Evolutionary conservation across 495 filamentous ascomycete species (phyloP).

Genomic region (Hypoxylon intermedium): DNA sequence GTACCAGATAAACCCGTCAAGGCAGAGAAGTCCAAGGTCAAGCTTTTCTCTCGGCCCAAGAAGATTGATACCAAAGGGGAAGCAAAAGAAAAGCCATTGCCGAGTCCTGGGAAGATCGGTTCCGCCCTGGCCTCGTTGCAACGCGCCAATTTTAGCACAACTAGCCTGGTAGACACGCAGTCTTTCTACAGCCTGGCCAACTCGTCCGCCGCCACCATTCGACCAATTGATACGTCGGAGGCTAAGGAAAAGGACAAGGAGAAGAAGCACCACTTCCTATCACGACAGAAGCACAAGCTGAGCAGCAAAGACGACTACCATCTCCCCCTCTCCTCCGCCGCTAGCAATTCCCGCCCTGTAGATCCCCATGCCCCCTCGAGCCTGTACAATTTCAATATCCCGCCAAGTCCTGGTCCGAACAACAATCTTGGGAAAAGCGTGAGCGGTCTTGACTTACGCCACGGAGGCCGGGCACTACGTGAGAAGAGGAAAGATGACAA

Average conservation of each 20-base stretch:
- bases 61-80: constrained; percentile 80
- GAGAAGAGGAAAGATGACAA: constrained; percentile 87
- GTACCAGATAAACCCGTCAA: constrained; percentile 71
- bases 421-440: constrained; percentile 76
- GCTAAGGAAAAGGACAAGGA: constrained; percentile 65
- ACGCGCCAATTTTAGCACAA: constrained; percentile 76
- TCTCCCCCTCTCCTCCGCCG: constrained; percentile 83
- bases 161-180: constrained; percentile 74
- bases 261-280: constrained; percentile 83
- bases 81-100: constrained; percentile 70
- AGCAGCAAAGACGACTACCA: constrained; percentile 82
- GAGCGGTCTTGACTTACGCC: constrained; percentile 82
- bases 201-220: constrained; percentile 81
- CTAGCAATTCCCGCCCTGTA: constrained; percentile 84
- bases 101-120: constrained; percentile 82
- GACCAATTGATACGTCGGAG: constrained; percentile 53
- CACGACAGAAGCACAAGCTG: constrained; percentile 88
- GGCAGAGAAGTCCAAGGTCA: constrained; percentile 86
- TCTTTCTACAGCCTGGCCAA: constrained; percentile 85
- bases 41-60: constrained; percentile 88
- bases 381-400: constrained; percentile 72
- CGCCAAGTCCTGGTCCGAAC: constrained; percentile 76
- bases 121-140: constrained; percentile 65
- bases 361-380: constrained; percentile 86
- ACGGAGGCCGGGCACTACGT: constrained; percentile 82